These are phyloP conservation scores for Golubevia pallescens DNA, from an alignment of 1,284 basidiomycete species.

Conservation along the genomic window DNA sequence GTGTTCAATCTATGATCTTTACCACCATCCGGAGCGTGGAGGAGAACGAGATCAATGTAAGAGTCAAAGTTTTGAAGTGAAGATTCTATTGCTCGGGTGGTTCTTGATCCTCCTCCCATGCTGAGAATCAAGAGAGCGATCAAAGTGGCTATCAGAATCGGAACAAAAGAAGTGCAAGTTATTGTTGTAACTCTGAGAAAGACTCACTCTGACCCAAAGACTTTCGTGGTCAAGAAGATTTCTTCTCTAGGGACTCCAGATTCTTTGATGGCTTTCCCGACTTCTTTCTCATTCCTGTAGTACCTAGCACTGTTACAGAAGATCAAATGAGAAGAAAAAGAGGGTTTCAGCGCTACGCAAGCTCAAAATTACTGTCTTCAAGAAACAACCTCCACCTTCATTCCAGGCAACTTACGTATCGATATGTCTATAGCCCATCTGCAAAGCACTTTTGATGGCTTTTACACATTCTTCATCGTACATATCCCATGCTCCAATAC, in stretches of 20 bases:
- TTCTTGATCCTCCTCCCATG: slow-evolving; percentile 2
- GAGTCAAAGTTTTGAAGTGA: not conserved
- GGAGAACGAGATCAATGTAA: slow-evolving; percentile 10
- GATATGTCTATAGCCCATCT: slow-evolving; percentile 21
- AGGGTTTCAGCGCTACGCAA: too few species aligned
- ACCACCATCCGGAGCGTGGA: slow-evolving; percentile 8
- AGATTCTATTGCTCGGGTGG: slow-evolving; percentile 9
- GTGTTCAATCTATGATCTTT: slow-evolving; percentile 9
- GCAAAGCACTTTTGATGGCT: slow-evolving; percentile 23
- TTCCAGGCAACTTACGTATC: slow-evolving; percentile 16
- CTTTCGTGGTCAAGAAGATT: slow-evolving; percentile 16
- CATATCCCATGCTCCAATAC: slow-evolving; percentile 38
- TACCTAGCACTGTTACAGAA: not conserved
- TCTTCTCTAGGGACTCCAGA: slow-evolving; percentile 6
- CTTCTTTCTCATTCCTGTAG: slow-evolving; percentile 8
- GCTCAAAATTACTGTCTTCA: too few species aligned
- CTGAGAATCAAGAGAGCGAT: too few species aligned
- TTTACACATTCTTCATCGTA: slow-evolving; percentile 16
- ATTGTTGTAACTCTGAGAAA: too few species aligned
- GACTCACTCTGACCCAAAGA: slow-evolving; percentile 8
- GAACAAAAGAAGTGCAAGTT: too few species aligned
- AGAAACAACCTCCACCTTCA: slow-evolving; percentile 11
- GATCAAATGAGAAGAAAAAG: not conserved
- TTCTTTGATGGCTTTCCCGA: slow-evolving; percentile 8
- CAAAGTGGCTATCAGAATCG: too few species aligned